Evolutionary conservation across 139 green algal species (phyloP).

Genomic region (Pycnococcus provasolii): DNA sequence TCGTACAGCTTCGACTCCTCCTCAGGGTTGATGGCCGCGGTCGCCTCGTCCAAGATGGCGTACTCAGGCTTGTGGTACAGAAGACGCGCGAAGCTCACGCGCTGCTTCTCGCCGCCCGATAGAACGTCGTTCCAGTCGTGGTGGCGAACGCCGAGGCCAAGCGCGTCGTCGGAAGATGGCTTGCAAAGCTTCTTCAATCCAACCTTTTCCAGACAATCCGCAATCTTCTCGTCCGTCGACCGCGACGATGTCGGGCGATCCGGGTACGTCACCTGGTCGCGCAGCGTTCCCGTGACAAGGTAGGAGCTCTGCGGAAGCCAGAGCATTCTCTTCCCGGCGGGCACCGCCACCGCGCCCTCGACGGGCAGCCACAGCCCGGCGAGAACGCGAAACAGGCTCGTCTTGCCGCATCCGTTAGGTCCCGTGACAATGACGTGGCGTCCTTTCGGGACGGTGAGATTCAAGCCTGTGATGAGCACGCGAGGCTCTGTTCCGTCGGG

Average conservation of each 20-base stretch:
- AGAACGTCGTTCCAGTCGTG: conserved; percentile 23
- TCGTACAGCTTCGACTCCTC: conserved; percentile 28
- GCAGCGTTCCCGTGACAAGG: conserved; percentile 13
- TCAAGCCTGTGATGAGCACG: conserved; percentile 23
- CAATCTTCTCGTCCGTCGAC: conserved; percentile 3
- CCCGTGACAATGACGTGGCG: conserved; percentile 6
- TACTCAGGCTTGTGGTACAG: conserved; percentile 28
- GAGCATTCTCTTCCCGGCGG: not conserved
- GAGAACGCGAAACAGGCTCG: not conserved
- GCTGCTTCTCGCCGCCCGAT: conserved; percentile 23
- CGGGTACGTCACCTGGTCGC: conserved; percentile 19
- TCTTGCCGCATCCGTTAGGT: conserved; percentile 13
- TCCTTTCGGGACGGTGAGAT: not conserved
- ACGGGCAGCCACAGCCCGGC: conserved; percentile 2
- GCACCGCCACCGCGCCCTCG: not conserved
- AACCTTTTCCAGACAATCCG: conserved; percentile 2
- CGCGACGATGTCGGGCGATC: not conserved
- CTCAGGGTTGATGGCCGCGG: conserved; percentile 32
- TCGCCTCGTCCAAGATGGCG: conserved; percentile 30
- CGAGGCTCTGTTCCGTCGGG: not conserved
- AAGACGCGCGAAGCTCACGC: conserved; percentile 14
- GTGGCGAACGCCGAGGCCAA: not conserved
- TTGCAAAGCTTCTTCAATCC: not conserved
- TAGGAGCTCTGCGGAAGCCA: conserved; percentile 17
- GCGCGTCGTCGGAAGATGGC: not conserved